Base-by-base conservation (phyloP, 1,284 basidiomycete genomes). In the Hemileia vastatrix region DNA sequence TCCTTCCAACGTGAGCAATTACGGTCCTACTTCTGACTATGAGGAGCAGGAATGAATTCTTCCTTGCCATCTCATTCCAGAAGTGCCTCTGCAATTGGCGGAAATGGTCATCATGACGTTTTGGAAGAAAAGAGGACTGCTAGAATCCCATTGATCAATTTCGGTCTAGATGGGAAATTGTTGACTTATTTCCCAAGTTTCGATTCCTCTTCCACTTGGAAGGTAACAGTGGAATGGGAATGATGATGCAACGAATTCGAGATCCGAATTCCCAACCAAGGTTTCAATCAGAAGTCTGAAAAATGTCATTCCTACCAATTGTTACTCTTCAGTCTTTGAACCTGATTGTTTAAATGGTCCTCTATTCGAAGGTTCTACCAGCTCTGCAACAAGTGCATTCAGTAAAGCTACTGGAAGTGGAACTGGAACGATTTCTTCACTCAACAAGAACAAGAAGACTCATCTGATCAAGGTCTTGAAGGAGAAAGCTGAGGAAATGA, bases 81-180 rank as follows among this genome's bases (percentile, higher is more conserved):
- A 64, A 6, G 56, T 55, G 33, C 21, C 65, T 47, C 48, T 65
- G 32, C 62, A 59, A 11, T 63, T 62, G 44, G 53, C 63, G 40
- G 52, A 56, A 5, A 31, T 60, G 45, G 23, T 33, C 15, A 43
- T 19, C 31, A 54, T 6, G 72, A 73, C 50, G 67, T 68, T 45
- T 59, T 68, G 32, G 67, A 72, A 51, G 68, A 73, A 13, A 67
- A 68, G 33, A 62, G 65, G 15, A 52, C 57, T n/a, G 67, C 67
- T 21, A 65, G 62, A 3, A 69, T 75, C 21, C 72, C 72, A 2
- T 43, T 74, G 40, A 71, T 65, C 15, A 64, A 65, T 52, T 75
- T 75, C 33, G 72, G 71, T n/a, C 62, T 72, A 23, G 72, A 70
- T 19, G 72, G 73, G 36, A 67, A 72, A 64, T 65, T 75, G 1